These are phyloP conservation scores for Periconia sp. DNA, from an alignment of 2,329 filamentous ascomycete genomes.

Conservation along the genomic window DNA sequence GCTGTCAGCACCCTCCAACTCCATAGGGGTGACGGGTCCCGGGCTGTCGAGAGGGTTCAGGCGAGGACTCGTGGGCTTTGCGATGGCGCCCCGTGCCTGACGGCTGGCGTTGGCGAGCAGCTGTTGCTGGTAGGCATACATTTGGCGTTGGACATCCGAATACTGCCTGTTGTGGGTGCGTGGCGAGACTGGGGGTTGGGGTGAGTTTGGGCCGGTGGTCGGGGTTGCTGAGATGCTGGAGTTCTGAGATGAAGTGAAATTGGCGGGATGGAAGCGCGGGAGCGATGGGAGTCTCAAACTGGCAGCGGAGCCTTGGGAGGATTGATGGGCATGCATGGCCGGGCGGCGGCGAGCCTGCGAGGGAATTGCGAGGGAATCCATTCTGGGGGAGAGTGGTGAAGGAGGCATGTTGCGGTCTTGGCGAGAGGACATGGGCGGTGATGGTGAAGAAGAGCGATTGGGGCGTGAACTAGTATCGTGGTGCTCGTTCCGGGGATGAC, in stretches of 20 bases:
- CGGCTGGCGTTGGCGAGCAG: slow-evolving; percentile 35
- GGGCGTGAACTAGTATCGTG: slow-evolving; percentile 13
- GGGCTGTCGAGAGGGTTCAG: slow-evolving; percentile 54
- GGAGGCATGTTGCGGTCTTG: slow-evolving; percentile 35
- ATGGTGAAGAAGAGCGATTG: slow-evolving; percentile 13
- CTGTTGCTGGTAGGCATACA: slow-evolving; percentile 53
- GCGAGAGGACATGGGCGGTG: slow-evolving; percentile 18
- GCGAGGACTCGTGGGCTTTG: slow-evolving; percentile 51
- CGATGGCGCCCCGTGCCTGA: slow-evolving; percentile 22
- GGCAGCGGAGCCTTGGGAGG: slow-evolving; percentile 37
- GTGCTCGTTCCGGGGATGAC: slow-evolving; percentile 23
- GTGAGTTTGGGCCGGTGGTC: slow-evolving; percentile 42
- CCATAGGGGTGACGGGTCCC: slow-evolving; percentile 56
- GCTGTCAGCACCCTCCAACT: slow-evolving; percentile 48
- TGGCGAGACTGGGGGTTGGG: slow-evolving; percentile 48
- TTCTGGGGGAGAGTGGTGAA: slow-evolving; percentile 36
- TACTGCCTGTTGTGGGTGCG: slow-evolving; percentile 47
- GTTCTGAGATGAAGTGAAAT: slow-evolving; percentile 47
- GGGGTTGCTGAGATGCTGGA: slow-evolving; percentile 42
- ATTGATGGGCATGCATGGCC: slow-evolving; percentile 35
- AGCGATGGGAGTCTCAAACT: slow-evolving; percentile 52
- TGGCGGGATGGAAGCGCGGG: slow-evolving; percentile 56
- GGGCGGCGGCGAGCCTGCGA: slow-evolving; percentile 37
- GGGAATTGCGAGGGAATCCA: slow-evolving; percentile 40
- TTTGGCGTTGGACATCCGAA: slow-evolving; percentile 52